Evolutionary conservation across 2,329 filamentous ascomycete genomes (phyloP), one percentile per base, ranked within the genome.

Genomic region (Pseudopyricularia cyperi): DNA sequence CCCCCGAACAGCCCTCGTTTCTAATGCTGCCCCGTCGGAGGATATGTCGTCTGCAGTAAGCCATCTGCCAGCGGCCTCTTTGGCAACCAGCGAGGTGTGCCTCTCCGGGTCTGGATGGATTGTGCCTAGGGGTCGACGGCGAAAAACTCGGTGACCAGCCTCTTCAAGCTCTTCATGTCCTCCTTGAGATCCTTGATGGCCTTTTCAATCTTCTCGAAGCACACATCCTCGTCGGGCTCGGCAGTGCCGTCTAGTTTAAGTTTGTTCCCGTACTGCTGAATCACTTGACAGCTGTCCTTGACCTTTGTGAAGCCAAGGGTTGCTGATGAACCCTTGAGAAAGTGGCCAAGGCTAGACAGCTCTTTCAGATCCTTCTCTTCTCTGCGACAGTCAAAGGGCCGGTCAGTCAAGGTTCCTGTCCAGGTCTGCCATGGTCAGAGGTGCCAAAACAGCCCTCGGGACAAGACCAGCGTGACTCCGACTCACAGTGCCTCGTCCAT

Each of bases 321-420:
- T 37, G 93, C 91, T 8, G 91, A 96, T 7, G 91, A 97, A 55
- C 93, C 93, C 71, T 98, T 98, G 59, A 98, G 77, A 71, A 95
- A 98, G 70, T 98, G 93, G 42, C 93, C 93, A 32, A 95, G 82
- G 51, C 79, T 76, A 33, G 89, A 95, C 35, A 97, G 80, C 58
- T 82, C 73, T n/a, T 71, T 67, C 53, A 97, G 80, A 54, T 95
- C 75, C 62, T 79, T 75, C 2, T 76, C 66, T 58, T 80, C 67
- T 57, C 89, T 95, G 63, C 54, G 39, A n/a, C 42, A 32, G 42
- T 14, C 9, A 34, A 39, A 39, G 54, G 53, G 9, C 30, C 11
- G 19, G 30, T 58, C 34, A 57, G 53, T 52, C n/a, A 15, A 55
- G 39, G 37, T 52, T 28, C 46, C 57, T 52, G 42, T 33, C 3